Conservation (phyloP, 2,329 filamentous ascomycete genomes). For the Aspergillus chevalieri region DNA sequence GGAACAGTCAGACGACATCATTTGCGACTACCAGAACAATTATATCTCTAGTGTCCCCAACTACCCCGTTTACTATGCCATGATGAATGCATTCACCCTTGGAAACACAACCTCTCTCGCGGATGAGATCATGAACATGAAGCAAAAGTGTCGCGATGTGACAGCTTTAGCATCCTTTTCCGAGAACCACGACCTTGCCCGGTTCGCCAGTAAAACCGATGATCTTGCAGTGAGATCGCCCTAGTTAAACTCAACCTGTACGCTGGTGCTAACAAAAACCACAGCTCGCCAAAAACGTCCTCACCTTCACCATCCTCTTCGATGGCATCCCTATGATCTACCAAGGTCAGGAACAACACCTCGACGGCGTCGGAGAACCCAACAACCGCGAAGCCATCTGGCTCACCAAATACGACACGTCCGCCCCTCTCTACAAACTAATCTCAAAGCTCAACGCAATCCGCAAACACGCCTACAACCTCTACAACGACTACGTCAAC, state of each 20-base stretch:
- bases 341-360: conserved; percentile 60
- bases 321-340: conserved; percentile 61
- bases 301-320: conserved; percentile 55
- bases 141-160: conserved; percentile 33
- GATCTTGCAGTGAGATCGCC: conserved; percentile 39
- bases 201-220: conserved; percentile 47
- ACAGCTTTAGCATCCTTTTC: conserved; percentile 47
- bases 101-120: conserved; percentile 25
- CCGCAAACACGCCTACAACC: conserved; percentile 35
- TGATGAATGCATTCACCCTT: conserved; percentile 28
- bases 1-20: conserved; percentile 30
- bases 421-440: conserved; percentile 33
- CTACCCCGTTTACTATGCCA: conserved; percentile 38
- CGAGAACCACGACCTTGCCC: conserved; percentile 56
- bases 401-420: conserved; percentile 44
- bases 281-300: conserved; percentile 53
- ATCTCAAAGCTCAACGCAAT: conserved; percentile 37
- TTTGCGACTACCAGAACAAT: conserved; percentile 38
- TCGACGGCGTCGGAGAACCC: conserved; percentile 43
- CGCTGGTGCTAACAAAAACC: conserved; percentile 1
- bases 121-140: conserved; percentile 18
- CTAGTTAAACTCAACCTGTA: neutral
- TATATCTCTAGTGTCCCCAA: conserved; percentile 43
- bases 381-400: conserved; percentile 52
- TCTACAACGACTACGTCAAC: conserved; percentile 32